These are phyloP conservation scores for Plenodomus tracheiphilus DNA, from an alignment of 2,329 filamentous ascomycete species.

Conservation along the genomic window DNA sequence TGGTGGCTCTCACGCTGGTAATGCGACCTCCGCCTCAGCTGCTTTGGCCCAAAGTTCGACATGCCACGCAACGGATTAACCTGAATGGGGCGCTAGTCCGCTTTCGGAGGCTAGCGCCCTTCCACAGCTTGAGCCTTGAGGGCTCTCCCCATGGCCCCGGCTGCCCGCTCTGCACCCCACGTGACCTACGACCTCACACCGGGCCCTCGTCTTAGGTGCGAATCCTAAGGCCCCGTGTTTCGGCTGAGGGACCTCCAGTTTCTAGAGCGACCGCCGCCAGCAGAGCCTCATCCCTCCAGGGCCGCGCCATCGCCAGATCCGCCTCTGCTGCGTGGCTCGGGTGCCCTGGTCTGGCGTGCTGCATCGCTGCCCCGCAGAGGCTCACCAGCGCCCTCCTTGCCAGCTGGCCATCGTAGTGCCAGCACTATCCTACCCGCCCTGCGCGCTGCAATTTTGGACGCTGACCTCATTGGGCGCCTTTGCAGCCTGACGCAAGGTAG, in stretches of 20 bases:
- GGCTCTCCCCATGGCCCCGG: no score
- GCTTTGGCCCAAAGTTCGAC: slow-evolving; percentile 42
- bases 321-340: slow-evolving; percentile 28
- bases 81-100: slow-evolving; percentile 8
- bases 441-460: slow-evolving; percentile 38
- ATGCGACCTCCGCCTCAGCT: slow-evolving; percentile 35
- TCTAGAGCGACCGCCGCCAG: slow-evolving; percentile 7
- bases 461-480: slow-evolving; percentile 34
- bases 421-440: slow-evolving; percentile 38
- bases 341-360: slow-evolving; percentile 23
- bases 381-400: slow-evolving; percentile 34
- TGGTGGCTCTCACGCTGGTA: slow-evolving; percentile 21
- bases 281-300: slow-evolving; percentile 31
- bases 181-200: slow-evolving; percentile 7
- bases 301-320: slow-evolving; percentile 12
- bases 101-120: slow-evolving; percentile 10
- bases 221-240: slow-evolving; percentile 3
- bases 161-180: slow-evolving; percentile 14
- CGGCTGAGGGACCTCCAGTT: slow-evolving; percentile 8
- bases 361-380: slow-evolving; percentile 34
- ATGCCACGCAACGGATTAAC: slow-evolving; percentile 37
- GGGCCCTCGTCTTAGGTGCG: neutral
- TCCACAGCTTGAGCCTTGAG: no score
- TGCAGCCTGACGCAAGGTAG: slow-evolving; percentile 41
- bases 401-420: slow-evolving; percentile 38